Percentiles rank a stretch among this genome's conserved stretches.
Conservation (phyloP, 129 eudicot species). For the Oenanthe sinensis region DNA sequence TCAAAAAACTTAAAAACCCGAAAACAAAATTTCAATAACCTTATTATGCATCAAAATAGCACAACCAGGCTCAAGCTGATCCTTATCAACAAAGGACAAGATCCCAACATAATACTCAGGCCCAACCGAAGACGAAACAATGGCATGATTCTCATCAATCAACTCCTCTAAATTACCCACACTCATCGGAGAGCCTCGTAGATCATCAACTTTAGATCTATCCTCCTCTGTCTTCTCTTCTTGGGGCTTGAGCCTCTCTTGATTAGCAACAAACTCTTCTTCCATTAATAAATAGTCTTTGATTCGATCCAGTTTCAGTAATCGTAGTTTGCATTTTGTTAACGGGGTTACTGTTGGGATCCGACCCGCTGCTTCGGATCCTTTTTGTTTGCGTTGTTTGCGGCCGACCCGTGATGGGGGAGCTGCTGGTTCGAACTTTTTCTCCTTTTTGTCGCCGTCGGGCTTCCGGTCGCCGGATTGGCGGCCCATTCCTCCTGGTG, state of each 20-base stretch:
- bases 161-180: conserved; percentile 87
- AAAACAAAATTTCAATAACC: conserved; percentile 27
- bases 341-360: conserved; percentile 72
- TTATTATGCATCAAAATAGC: conserved; percentile 88
- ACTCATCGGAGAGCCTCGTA: conserved; percentile 87
- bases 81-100: conserved; percentile 76
- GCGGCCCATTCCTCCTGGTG: conserved; percentile 50
- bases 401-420: conserved; percentile 6
- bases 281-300: conserved; percentile 86
- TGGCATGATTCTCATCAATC: conserved; percentile 94
- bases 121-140: conserved; percentile 79
- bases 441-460: conserved; percentile 80
- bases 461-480: conserved; percentile 51
- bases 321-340: conserved; percentile 64
- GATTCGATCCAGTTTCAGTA: conserved; percentile 68
- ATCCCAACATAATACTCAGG: conserved; percentile 94
- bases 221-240: conserved; percentile 92
- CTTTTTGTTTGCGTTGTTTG: conserved; percentile 7
- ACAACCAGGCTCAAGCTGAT: conserved; percentile 84
- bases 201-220: conserved; percentile 68
- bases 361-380: conserved; percentile 70
- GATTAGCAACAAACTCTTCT: conserved; percentile 85
- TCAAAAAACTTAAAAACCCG: not conserved
- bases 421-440: conserved; percentile 45
- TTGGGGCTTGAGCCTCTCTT: conserved; percentile 83